Conservation (phyloP, 129 eudicot species). For the Gnaphalium uliginosum region DNA sequence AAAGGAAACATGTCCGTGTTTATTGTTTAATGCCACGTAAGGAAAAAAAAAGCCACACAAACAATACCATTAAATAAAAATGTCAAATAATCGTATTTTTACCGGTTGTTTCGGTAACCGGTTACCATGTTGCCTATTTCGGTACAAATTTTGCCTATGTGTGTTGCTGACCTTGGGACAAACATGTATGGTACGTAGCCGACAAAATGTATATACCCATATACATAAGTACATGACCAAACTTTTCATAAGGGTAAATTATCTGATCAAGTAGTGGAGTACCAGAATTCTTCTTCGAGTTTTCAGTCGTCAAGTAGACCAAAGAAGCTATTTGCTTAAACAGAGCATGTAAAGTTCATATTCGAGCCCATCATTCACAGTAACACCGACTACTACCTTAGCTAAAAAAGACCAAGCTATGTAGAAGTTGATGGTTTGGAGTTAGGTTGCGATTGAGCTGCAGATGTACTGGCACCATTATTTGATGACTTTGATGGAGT, state of each 20-base stretch:
- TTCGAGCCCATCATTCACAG: background rate
- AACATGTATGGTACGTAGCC: too few relatives aligned
- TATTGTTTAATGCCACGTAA: too few relatives aligned
- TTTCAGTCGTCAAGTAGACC: background rate
- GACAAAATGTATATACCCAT: too few relatives aligned
- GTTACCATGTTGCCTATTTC: too few relatives aligned
- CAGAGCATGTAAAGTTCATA: background rate
- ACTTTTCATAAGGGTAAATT: background rate
- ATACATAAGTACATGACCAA: background rate
- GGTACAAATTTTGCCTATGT: too few relatives aligned
- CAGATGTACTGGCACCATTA: slow-evolving; percentile 31
- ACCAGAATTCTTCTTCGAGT: background rate
- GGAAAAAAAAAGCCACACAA: too few relatives aligned
- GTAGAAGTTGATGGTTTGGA: slow-evolving; percentile 25
- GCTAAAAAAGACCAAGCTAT: background rate
- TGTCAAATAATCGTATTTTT: too few relatives aligned
- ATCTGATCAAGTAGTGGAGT: background rate
- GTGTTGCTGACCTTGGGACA: too few relatives aligned
- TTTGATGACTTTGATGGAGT: slow-evolving; percentile 31
- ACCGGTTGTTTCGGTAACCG: too few relatives aligned
- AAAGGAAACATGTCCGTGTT: too few relatives aligned
- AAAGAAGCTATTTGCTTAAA: background rate
- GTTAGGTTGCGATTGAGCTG: slow-evolving; percentile 5
- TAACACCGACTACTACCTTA: slow-evolving; percentile 2
- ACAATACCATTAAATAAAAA: too few relatives aligned